These are phyloP conservation scores for Lipomyces starkeyi DNA, from an alignment of 805 yeast genomes.

Conservation along the genomic window DNA sequence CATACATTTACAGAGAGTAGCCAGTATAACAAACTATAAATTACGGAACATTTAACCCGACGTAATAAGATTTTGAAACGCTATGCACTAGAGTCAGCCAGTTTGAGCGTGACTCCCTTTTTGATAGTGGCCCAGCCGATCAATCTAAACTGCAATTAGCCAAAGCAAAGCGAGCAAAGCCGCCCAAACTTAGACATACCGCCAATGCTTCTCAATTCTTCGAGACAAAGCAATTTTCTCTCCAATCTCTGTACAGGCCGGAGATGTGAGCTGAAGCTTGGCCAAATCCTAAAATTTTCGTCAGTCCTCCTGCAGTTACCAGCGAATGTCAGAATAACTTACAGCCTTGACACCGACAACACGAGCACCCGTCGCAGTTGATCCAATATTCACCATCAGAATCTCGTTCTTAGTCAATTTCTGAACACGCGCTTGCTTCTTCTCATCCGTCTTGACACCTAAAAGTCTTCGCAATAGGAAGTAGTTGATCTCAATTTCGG, in stretches of 20 bases:
- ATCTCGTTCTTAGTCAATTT: conserved; percentile 94
- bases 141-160: conserved; percentile 46
- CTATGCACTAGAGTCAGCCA: conserved; percentile 2
- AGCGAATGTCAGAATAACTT: not conserved
- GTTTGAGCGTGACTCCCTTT: conserved; percentile 39
- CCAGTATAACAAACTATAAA: not conserved
- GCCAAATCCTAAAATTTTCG: conserved; percentile 79
- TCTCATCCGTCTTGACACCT: conserved; percentile 87
- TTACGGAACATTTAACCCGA: not conserved
- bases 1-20: not conserved
- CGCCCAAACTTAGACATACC: conserved; percentile 48
- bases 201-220: conserved; percentile 99
- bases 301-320: not conserved
- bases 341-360: conserved; percentile 92
- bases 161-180: not conserved
- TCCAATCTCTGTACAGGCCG: conserved; percentile 97
- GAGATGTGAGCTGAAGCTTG: conserved; percentile 91
- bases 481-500: conserved; percentile 96
- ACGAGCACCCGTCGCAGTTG: conserved; percentile 99
- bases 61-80: not conserved
- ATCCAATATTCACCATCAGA: conserved; percentile 98
- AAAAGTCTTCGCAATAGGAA: conserved; percentile 93
- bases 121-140: conserved; percentile 92
- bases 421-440: conserved; percentile 95
- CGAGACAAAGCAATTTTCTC: conserved; percentile 98